Evolutionary conservation across 495 filamentous ascomycete species (phyloP).

Genomic region (Glutinoglossum americanum): DNA sequence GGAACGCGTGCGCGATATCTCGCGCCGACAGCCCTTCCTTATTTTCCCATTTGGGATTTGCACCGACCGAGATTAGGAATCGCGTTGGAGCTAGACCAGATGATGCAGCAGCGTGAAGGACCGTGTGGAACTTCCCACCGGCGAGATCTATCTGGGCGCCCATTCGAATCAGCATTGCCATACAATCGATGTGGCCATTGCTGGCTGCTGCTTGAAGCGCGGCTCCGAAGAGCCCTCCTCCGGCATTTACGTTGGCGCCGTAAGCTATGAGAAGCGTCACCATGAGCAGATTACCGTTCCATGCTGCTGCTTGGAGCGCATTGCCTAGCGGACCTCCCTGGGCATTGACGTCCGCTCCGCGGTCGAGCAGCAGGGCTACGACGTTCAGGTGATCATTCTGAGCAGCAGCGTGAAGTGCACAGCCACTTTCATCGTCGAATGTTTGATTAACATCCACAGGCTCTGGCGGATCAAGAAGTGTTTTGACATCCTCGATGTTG

Average conservation of each 20-base stretch:
- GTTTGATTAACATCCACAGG: not conserved
- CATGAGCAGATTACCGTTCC: conserved; percentile 5
- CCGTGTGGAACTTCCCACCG: not conserved
- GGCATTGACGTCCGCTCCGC: conserved; percentile 12
- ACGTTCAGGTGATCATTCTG: not conserved
- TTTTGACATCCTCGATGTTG: not conserved
- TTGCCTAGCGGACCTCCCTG: conserved; percentile 8
- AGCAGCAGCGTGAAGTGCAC: not conserved
- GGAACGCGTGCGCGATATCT: too few relatives aligned
- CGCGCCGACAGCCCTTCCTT: too few relatives aligned
- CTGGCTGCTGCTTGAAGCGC: conserved; percentile 9
- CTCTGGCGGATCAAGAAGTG: not conserved
- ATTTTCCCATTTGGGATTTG: not conserved
- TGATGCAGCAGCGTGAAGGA: not conserved
- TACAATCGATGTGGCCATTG: not conserved
- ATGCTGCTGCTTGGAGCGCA: conserved; percentile 9
- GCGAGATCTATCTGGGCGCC: conserved; percentile 1
- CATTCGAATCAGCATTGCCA: not conserved
- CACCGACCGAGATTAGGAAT: not conserved
- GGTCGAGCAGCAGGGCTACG: conserved; percentile 8
- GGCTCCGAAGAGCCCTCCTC: not conserved
- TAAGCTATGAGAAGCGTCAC: conserved; percentile 10
- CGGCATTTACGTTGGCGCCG: not conserved
- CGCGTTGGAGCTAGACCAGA: not conserved
- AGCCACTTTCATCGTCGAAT: not conserved